Conservation (phyloP, 805 yeast genomes). For the Crinitomyces ghanaensis region DNA sequence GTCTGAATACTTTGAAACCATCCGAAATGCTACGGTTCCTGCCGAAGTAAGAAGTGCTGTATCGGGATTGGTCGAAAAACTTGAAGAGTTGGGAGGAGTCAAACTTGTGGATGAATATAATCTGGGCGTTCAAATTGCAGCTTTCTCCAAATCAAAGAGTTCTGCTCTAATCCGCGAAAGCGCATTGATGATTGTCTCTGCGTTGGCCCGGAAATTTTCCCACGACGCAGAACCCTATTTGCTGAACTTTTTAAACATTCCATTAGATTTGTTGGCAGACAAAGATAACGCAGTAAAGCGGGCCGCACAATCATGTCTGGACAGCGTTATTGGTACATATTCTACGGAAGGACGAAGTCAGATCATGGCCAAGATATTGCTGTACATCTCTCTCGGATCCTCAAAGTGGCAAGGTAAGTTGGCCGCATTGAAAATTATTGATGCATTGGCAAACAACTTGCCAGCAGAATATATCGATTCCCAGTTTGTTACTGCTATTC, state of each 20-base stretch:
- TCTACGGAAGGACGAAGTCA: conserved; percentile 74
- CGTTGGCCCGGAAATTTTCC: conserved; percentile 50
- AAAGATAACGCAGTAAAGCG: conserved; percentile 79
- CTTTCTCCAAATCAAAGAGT: conserved; percentile 64
- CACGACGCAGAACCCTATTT: conserved; percentile 64
- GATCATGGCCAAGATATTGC: conserved; percentile 48
- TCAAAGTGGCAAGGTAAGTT: conserved; percentile 91
- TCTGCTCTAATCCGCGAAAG: conserved; percentile 68
- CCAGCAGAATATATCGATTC: conserved; percentile 80
- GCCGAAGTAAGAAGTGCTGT: conserved; percentile 47
- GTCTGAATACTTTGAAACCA: conserved; percentile 40
- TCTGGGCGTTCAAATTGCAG: conserved; percentile 47
- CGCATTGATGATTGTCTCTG: conserved; percentile 48
- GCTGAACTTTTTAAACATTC: conserved; percentile 46
- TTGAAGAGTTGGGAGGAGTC: conserved; percentile 38
- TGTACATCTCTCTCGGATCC: conserved; percentile 59
- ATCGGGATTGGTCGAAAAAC: conserved; percentile 38
- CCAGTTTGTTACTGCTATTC: conserved; percentile 67
- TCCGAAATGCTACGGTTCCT: conserved; percentile 41
- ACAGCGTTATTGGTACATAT: conserved; percentile 54
- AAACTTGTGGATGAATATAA: conserved; percentile 50
- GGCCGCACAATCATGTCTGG: conserved; percentile 73
- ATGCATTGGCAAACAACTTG: conserved; percentile 62
- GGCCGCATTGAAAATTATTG: conserved; percentile 64
- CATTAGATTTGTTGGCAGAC: conserved; percentile 68